Evolutionary conservation across 208 protist genomes (phyloP).

Genomic region (Trypanosoma platydactyli): DNA sequence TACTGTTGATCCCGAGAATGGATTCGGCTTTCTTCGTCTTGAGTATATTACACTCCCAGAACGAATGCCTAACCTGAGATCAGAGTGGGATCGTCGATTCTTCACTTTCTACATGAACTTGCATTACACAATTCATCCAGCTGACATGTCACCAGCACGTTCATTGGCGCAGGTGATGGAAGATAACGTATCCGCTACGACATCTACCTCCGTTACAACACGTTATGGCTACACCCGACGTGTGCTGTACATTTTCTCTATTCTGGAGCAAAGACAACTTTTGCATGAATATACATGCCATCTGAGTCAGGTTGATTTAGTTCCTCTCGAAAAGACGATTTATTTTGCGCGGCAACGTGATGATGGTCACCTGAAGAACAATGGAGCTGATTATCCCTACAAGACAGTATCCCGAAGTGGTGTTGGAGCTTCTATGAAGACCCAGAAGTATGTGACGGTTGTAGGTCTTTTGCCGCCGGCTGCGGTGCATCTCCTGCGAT

Average conservation of each 20-base stretch:
- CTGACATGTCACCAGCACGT: constrained; percentile 19
- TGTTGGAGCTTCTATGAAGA: not conserved
- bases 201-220: constrained; percentile 18
- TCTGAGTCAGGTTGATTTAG: constrained; percentile 38
- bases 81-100: constrained; percentile 21
- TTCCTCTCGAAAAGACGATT: constrained; percentile 44
- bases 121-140: constrained; percentile 19
- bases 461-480: constrained; percentile 49
- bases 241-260: constrained; percentile 44
- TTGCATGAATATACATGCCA: constrained; percentile 67
- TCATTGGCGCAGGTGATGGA: constrained; percentile 19
- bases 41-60: constrained; percentile 34
- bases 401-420: not conserved
- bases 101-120: constrained; percentile 18
- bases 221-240: constrained; percentile 46
- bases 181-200: not conserved
- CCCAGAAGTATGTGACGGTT: constrained; percentile 28
- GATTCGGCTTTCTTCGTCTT: constrained; percentile 45
- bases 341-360: constrained; percentile 31
- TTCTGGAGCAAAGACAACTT: constrained; percentile 51
- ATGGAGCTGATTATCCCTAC: not conserved
- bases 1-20: constrained; percentile 8
- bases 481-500: constrained; percentile 57
- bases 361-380: not conserved
- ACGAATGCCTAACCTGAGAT: constrained; percentile 5